Evolutionary conservation across 768 basidiomycete species (phyloP).

Genomic region (Phylloporus scabripes): DNA sequence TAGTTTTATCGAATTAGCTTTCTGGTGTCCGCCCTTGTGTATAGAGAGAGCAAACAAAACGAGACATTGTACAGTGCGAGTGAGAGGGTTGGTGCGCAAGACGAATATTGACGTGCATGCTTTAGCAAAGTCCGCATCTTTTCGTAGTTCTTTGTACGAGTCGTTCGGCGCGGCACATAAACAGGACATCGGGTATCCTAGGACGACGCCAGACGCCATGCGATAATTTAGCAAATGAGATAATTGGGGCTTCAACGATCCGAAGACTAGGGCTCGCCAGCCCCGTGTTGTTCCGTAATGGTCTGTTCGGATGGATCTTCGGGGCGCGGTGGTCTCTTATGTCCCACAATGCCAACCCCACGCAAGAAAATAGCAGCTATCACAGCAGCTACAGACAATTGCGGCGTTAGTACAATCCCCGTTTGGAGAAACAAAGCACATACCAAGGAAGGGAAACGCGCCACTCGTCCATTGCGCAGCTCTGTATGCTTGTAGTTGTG

Average conservation of each 20-base stretch:
- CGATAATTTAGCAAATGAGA: not conserved
- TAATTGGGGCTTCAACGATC: not conserved
- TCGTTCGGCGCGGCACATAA: conserved; percentile 4
- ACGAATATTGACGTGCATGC: not conserved
- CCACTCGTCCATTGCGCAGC: conserved; percentile 62
- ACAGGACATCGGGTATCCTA: not conserved
- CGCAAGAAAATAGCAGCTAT: conserved; percentile 36
- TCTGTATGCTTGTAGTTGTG: conserved; percentile 50
- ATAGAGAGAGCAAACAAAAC: not conserved
- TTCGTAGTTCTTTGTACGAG: not conserved
- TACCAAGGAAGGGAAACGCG: conserved; percentile 58
- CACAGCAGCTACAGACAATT: conserved; percentile 21
- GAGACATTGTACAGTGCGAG: not conserved
- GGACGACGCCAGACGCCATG: not conserved
- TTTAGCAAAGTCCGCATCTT: not conserved
- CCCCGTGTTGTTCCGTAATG: conserved; percentile 7
- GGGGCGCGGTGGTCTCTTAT: not conserved
- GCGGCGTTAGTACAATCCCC: not conserved
- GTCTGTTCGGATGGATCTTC: conserved; percentile 22
- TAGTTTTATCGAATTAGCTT: not conserved
- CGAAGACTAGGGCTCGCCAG: conserved; percentile 4
- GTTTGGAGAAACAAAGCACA: not conserved
- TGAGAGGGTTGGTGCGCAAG: not conserved
- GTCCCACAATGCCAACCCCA: conserved; percentile 39
- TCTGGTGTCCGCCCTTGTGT: not conserved